Evolutionary conservation across 805 yeast genomes (phyloP).

Genomic region (Komagataella mondaviorum): DNA sequence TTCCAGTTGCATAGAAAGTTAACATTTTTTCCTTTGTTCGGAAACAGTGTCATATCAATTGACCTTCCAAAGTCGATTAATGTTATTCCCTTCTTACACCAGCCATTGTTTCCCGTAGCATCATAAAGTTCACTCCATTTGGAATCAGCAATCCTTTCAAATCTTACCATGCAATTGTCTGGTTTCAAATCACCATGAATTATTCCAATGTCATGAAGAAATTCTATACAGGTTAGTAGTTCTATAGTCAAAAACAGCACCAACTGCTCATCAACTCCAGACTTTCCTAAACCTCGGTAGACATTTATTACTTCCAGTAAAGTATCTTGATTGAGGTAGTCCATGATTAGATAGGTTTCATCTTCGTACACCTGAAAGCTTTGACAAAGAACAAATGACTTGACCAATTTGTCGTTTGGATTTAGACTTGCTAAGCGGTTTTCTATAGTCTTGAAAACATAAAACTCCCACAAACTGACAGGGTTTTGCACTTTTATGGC

Average conservation of each 20-base stretch:
- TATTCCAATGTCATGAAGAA: slow-evolving; percentile 51
- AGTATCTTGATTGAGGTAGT: slow-evolving; percentile 61
- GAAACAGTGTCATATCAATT: slow-evolving; percentile 51
- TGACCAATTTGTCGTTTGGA: slow-evolving; percentile 5
- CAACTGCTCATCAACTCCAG: slow-evolving; percentile 42
- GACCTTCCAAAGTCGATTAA: slow-evolving; percentile 78
- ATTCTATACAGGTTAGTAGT: slow-evolving; percentile 41
- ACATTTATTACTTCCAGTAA: slow-evolving; percentile 52
- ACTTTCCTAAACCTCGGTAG: slow-evolving; percentile 17
- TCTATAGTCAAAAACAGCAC: slow-evolving; percentile 54
- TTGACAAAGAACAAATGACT: slow-evolving; percentile 34
- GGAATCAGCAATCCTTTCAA: slow-evolving; percentile 16
- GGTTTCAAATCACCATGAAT: slow-evolving; percentile 82
- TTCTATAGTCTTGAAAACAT: slow-evolving; percentile 48
- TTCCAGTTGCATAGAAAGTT: slow-evolving; percentile 49
- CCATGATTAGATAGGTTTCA: slow-evolving; percentile 55
- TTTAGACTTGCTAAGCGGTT: slow-evolving; percentile 12
- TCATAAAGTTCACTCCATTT: slow-evolving; percentile 13
- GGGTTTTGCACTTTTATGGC: slow-evolving; percentile 71
- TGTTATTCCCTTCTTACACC: slow-evolving; percentile 41
- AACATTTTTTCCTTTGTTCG: slow-evolving; percentile 18
- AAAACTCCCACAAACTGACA: slow-evolving; percentile 69
- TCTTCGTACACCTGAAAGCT: slow-evolving; percentile 44
- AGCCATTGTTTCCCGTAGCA: slow-evolving; percentile 23
- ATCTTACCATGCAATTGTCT: slow-evolving; percentile 71